A percentile compares a stretch with the other conserved stretches of the same genome.
Conservation (phyloP, 2,329 filamentous ascomycete species). For the Magnaporthiopsis incrustans region DNA sequence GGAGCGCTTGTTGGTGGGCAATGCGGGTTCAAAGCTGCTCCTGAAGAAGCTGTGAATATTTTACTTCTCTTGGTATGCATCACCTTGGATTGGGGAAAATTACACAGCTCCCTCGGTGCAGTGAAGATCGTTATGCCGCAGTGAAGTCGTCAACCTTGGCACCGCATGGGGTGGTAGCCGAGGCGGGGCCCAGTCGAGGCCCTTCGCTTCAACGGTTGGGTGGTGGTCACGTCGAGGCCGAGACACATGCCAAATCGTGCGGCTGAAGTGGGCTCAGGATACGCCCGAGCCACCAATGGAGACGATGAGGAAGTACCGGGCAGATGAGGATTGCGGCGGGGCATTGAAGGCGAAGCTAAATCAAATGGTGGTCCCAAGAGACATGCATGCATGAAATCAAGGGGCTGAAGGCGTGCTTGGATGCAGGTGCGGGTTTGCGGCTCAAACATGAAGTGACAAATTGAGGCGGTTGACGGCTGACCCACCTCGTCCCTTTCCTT, state of each 20-base stretch:
- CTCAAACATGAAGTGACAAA: constrained; percentile 7
- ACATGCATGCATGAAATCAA: constrained; percentile 5
- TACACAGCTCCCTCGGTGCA: too few relatives aligned
- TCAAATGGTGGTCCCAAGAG: background rate
- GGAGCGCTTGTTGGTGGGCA: constrained; percentile 37
- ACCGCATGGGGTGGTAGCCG: too few relatives aligned
- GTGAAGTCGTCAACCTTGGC: too few relatives aligned
- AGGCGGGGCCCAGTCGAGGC: background rate
- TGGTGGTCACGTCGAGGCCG: too few relatives aligned
- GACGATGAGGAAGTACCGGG: background rate
- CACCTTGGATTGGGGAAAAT: background rate
- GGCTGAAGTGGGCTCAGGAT: background rate
- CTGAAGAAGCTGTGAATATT: constrained; percentile 44
- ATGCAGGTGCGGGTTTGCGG: background rate
- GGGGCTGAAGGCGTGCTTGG: background rate
- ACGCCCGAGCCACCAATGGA: background rate
- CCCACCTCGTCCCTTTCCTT: background rate
- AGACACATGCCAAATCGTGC: background rate
- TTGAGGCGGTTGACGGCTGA: background rate
- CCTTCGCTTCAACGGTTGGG: too few relatives aligned
- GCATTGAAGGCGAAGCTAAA: background rate
- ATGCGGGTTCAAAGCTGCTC: constrained; percentile 53
- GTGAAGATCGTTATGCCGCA: too few relatives aligned
- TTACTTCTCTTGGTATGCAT: constrained; percentile 1
- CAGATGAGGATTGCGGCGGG: too few relatives aligned